Percentiles rank a stretch among this genome's conserved stretches.
Evolutionary conservation across 305 asterid genomes (phyloP).

Genomic region (Solanum hybrid): DNA sequence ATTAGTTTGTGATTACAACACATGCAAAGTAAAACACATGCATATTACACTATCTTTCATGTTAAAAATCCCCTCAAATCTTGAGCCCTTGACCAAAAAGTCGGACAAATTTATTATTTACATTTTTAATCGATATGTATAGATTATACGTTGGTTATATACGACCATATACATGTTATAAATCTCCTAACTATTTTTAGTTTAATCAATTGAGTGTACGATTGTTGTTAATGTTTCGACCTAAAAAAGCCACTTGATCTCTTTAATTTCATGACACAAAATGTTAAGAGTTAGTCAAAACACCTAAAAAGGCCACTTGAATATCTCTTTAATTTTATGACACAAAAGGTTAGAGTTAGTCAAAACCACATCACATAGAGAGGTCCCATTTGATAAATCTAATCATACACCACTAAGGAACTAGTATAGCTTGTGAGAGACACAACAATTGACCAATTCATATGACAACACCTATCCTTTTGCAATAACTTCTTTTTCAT

Average conservation of each 20-base stretch:
- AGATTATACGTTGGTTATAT: rapidly evolving
- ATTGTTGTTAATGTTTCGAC: not conserved
- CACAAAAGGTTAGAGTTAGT: not conserved
- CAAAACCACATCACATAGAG: not conserved
- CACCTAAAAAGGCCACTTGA: not conserved
- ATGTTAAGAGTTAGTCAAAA: not conserved
- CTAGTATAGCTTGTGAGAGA: not conserved
- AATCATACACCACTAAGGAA: not conserved
- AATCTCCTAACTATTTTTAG: not conserved
- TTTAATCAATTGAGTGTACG: not conserved
- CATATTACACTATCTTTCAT: not conserved
- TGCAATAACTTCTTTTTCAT: not conserved
- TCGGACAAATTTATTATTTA: rapidly evolving
- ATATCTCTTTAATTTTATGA: not conserved
- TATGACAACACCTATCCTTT: not conserved
- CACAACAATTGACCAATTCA: not conserved
- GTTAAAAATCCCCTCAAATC: not conserved
- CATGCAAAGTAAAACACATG: not conserved
- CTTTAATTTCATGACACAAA: not conserved
- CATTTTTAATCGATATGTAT: rapidly evolving
- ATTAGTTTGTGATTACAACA: not conserved
- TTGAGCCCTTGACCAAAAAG: not conserved
- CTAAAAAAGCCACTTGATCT: not conserved
- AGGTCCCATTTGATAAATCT: not conserved
- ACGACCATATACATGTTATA: rapidly evolving